phyloP scores from a whole-genome alignment of 257 asterid species.

The Henckelia pumila region DNA sequence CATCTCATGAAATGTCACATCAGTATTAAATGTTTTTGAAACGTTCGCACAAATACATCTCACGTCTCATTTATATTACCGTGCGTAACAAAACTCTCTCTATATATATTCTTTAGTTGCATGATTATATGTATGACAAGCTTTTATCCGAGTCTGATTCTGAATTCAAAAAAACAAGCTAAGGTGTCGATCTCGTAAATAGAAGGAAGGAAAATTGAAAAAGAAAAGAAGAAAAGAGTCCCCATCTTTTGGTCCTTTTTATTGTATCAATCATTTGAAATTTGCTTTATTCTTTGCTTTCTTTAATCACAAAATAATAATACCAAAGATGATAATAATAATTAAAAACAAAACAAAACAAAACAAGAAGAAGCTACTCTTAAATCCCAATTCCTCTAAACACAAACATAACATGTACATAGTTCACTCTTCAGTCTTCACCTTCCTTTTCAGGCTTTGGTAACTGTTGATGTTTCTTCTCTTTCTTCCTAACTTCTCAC shows the following conservation, averaged over 20 bases:
- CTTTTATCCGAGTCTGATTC: neutral
- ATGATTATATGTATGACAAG: neutral
- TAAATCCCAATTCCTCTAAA: constrained; percentile 67
- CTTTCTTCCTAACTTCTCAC: constrained; percentile 49
- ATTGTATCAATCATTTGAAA: constrained; percentile 53
- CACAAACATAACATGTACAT: constrained; percentile 39
- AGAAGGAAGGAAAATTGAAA: neutral
- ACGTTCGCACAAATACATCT: too few relatives aligned
- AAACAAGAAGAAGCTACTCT: constrained; percentile 28
- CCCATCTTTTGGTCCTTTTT: constrained; percentile 42
- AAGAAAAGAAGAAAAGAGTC: constrained; percentile 17
- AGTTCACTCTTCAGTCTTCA: constrained; percentile 35
- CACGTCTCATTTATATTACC: too few relatives aligned
- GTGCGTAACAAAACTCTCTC: too few relatives aligned
- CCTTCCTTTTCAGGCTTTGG: constrained; percentile 46
- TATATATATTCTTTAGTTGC: neutral
- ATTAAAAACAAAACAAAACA: constrained; percentile 8
- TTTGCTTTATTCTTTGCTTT: constrained; percentile 63
- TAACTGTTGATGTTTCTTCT: constrained; percentile 24
- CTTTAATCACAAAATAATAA: constrained; percentile 16
- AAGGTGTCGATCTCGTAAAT: neutral
- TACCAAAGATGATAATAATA: too few relatives aligned
- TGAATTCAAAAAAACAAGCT: neutral
- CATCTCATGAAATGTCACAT: too few relatives aligned
- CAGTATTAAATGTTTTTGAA: too few relatives aligned